Conservation (phyloP, 306 rosid species). For the Rosa persica region DNA sequence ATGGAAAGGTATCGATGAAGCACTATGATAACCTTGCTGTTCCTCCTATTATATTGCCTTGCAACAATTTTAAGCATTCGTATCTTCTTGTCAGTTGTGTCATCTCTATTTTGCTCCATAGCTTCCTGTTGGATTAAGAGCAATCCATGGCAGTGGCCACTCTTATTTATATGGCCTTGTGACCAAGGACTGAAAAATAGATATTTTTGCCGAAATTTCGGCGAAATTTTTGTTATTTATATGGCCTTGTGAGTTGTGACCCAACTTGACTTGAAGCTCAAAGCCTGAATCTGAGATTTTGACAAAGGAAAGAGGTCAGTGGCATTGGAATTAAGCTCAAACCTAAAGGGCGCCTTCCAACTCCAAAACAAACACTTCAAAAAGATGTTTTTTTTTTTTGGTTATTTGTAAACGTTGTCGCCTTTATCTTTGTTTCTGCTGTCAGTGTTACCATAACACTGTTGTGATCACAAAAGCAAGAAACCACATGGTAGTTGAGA, state of each 20-base stretch:
- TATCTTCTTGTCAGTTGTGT: neutral
- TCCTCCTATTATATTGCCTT: neutral
- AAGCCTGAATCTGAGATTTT: neutral
- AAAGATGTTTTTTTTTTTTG: too few species aligned
- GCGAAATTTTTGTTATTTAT: too few species aligned
- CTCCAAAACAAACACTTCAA: neutral
- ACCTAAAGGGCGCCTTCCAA: neutral
- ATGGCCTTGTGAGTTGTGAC: neutral
- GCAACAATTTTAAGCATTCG: neutral
- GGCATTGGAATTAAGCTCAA: neutral
- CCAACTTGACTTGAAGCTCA: neutral
- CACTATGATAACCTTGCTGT: neutral
- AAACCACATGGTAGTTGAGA: neutral
- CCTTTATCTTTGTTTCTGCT: neutral
- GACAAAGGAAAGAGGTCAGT: neutral
- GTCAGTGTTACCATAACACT: neutral
- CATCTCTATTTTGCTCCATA: neutral
- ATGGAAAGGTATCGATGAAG: neutral
- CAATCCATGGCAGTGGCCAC: neutral
- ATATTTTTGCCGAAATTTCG: too few species aligned
- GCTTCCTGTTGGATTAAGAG: neutral
- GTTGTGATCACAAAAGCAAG: too few species aligned
- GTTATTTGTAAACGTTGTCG: neutral
- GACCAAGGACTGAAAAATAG: too few species aligned
- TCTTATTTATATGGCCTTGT: too few species aligned